Base-by-base conservation (phyloP, 1,139 yeast species). In the Candida anutae region DNA sequence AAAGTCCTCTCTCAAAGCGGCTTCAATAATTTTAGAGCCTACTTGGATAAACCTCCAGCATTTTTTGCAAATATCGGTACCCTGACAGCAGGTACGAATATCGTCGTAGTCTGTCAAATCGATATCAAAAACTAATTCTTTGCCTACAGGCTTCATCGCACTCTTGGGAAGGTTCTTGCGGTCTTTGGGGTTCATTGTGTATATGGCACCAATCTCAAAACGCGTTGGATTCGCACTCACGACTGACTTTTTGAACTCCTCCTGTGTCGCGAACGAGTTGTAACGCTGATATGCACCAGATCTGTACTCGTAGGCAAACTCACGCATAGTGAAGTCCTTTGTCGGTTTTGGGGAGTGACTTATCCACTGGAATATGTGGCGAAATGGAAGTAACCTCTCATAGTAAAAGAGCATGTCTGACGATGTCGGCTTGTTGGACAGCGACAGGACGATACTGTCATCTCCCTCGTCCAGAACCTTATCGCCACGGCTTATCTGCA, bases 91-190 rank as follows among this genome's bases (percentile, higher is more conserved):
- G 0, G 96, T 90, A 58, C 99, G 75, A 39, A 85, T 74, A 17
- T 77, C 84, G 53, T 90, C 97, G 52, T 90, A 90, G 62, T 93
- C 98, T 11, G 96, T 93, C 63, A 90, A 74, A 77, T 90, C 99
- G 42, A 90, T 90, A 75, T 90, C 99, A 42, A 90, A 82, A 6
- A 88, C 95, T 37, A 90, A 64, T 50, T 90, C 99, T 50, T 90
- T 90, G 39, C 76, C 66, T 19, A 81, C 46, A 0, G 98, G 93
- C 43, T 77, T 77, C 74, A 87, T 73, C 15, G 87, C 82, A 25
- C 70, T 69, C 43, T 84, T 84, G 14, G 94, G 76, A n/a, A 85
- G 62, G 9, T 75, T 64, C 45, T 84, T 88, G 27, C 95, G 68
- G 37, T 87, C 87, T 30, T 74, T 75, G 8, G 98, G 98, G 39